Base-by-base conservation (phyloP, 495 filamentous ascomycete genomes). In the Friedmanniomyces endolithicus region DNA sequence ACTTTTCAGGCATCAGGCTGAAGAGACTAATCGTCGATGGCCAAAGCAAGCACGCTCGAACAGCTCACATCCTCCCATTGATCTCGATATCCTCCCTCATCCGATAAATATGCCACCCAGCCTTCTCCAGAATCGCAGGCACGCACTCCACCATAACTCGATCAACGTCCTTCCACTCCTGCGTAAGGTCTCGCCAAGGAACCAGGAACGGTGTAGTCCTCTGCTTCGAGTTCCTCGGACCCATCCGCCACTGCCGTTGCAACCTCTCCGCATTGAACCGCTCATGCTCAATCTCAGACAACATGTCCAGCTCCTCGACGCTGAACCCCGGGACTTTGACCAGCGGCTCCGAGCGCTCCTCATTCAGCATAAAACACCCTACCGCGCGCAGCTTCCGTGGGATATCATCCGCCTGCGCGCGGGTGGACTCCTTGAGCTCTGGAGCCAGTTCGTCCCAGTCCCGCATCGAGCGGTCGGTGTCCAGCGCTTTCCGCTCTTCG, bases 111-210 rank as follows among this genome's bases (percentile, higher is more conserved):
- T 41, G 12, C 48, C 53, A 62, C 11, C 59, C 59, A 14, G 54
- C 50, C 35, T 22, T 52, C 33, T 39, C 59, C 24, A 63, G 40
- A 6, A 63, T 48, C 46, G 53, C 35, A 16, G 61, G 61, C 25
- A 63, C 61, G 33, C 57, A 60, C 50, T 60, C 61, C 12, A 63
- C 61, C 61, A 60, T 63, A 8, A 60, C 61, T 1, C 57, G 52
- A 63, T 63, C 61, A 1, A 63, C 57, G 34, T 60, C 57, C 35
- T 60, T 60, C 61, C 61, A 63, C 55, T 63, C 49, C 50, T 63
- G 52, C 35, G 52, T 52, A 39, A 63, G 39, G 31, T 63, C 61
- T 11, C 57, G 27, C 61, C 61, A 63, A 7, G 61, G 61, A n/a
- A 60, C 58, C 0, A 63, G 44, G 31, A 60, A 63, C 22, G 61